Base-by-base conservation (phyloP, 1,139 yeast species). In the Kluyveromyces marxianus region DNA sequence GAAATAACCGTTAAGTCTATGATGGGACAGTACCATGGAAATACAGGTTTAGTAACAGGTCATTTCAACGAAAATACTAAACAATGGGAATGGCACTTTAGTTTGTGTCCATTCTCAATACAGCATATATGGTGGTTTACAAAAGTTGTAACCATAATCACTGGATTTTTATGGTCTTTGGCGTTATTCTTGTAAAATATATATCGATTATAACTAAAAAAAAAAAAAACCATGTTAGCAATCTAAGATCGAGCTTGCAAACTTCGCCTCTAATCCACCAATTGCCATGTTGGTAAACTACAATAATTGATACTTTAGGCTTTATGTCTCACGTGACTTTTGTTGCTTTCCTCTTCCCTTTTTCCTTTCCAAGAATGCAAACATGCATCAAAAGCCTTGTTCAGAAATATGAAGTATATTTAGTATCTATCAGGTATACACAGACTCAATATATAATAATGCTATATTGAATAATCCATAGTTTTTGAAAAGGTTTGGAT, bases 41-140 rank as follows among this genome's bases (percentile, higher is more conserved):
- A 85, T 58, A 77, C 92, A 1, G 98, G 97, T 0, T 67, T 92
- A 24, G 68, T 92, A 52, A 81, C 89, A 0, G 97, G 95, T 2
- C 76, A 70, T 46, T 83, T 75, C 60, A 65, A 74, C 52, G 49
- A 59, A 5, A 59, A 62, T 38, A 50, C 62, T 7, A 51, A 51
- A 2, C 52, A 64, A 1, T 84, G 94, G 92, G 72, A 72, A n/a
- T 88, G 85, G 68, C 68, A 74, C 31, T 89, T 79, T 65, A 65
- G 74, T 4, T 71, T 84, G 50, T 92, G 98, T 66, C 81, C 90
- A 8, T 89, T 90, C 63, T 75, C 76, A 1, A 77, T 87, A n/a
- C 97, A 89, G 66, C 97, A 89, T 62, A 77, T 85, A 54, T 92
- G 97, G 97, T 92, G 97, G 97, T 86, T 78, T 3, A 74, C 95